A percentile compares a stretch with the other conserved stretches of the same genome.
Evolutionary conservation across 2,329 filamentous ascomycete species (phyloP).

Genomic region (Pseudopithomyces chartarum): DNA sequence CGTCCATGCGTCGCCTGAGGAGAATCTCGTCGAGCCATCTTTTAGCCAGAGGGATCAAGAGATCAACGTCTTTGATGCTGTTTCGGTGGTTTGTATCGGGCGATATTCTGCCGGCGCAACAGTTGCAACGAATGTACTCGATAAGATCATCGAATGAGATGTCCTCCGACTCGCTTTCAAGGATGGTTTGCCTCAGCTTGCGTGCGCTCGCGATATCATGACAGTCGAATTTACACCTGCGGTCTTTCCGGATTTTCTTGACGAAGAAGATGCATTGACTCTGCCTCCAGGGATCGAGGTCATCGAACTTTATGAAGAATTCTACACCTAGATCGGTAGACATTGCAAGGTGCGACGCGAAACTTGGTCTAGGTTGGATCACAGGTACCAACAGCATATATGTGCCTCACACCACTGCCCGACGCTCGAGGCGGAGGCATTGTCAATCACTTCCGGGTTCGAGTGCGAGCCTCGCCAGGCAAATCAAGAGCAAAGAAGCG

Average conservation of each 20-base stretch:
- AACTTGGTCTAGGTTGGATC: too few relatives aligned
- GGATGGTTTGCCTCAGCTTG: conserved; percentile 6
- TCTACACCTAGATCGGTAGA: conserved; percentile 2
- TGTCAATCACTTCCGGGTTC: too few relatives aligned
- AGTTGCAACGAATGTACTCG: conserved; percentile 10
- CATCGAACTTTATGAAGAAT: conserved; percentile 10
- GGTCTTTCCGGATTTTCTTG: conserved; percentile 1
- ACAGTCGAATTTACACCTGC: conserved; percentile 8
- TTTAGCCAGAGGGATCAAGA: conserved; percentile 12
- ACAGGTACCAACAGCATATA: too few relatives aligned
- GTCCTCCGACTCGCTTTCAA: background rate
- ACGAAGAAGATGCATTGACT: conserved; percentile 10
- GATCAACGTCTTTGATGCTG: conserved; percentile 1
- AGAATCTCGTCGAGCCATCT: conserved; percentile 12
- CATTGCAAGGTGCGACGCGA: conserved; percentile 1
- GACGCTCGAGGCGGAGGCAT: too few relatives aligned
- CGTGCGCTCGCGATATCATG: conserved; percentile 5
- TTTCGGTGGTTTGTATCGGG: conserved; percentile 7
- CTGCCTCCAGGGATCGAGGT: conserved; percentile 7
- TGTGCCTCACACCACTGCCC: too few relatives aligned
- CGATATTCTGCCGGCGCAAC: background rate
- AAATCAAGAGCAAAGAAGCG: too few relatives aligned
- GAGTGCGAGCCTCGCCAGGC: too few relatives aligned
- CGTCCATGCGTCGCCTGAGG: background rate
- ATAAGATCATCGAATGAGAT: conserved; percentile 7